Evolutionary conservation across 371 early-diverging fungal genomes (phyloP).

Genomic region (Haplosporangium sp.): DNA sequence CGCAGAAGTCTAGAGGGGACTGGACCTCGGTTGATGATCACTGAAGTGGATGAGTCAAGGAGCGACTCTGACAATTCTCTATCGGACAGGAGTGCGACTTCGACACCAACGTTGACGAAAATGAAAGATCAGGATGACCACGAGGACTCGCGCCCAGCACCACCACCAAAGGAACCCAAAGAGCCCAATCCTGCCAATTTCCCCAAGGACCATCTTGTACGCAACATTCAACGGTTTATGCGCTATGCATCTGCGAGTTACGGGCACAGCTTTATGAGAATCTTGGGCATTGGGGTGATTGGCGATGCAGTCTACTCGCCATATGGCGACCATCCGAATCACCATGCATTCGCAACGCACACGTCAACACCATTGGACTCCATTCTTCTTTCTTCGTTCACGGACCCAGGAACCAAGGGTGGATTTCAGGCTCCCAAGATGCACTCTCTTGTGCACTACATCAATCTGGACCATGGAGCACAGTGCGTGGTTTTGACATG

Average conservation of each 20-base stretch:
- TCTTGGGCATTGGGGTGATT: slow-evolving; percentile 80
- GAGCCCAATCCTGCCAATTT: slow-evolving; percentile 61
- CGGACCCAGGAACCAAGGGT: slow-evolving; percentile 56
- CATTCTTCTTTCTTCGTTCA: slow-evolving; percentile 75
- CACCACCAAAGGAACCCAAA: slow-evolving; percentile 41
- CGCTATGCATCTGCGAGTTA: slow-evolving; percentile 84
- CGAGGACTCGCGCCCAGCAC: slow-evolving; percentile 24
- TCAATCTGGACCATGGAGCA: slow-evolving; percentile 82
- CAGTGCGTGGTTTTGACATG: slow-evolving; percentile 85
- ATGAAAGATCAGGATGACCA: slow-evolving; percentile 24
- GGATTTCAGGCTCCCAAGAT: slow-evolving; percentile 63
- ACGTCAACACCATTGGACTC: slow-evolving; percentile 72
- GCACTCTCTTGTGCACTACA: slow-evolving; percentile 85
- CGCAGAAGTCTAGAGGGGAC: slow-evolving; percentile 24
- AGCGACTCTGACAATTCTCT: slow-evolving; percentile 42
- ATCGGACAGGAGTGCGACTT: slow-evolving; percentile 9
- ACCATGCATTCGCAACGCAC: slow-evolving; percentile 79
- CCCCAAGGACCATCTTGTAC: slow-evolving; percentile 73
- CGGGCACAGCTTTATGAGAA: slow-evolving; percentile 86
- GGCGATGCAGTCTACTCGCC: slow-evolving; percentile 61
- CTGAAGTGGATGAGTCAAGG: slow-evolving; percentile 40
- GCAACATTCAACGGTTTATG: slow-evolving; percentile 80
- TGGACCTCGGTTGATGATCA: slow-evolving; percentile 43
- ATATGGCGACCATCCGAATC: slow-evolving; percentile 71
- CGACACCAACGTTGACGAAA: slow-evolving; percentile 12